Evolutionary conservation across 805 yeast genomes (phyloP).

Genomic region (Schwanniomyces sp.): DNA sequence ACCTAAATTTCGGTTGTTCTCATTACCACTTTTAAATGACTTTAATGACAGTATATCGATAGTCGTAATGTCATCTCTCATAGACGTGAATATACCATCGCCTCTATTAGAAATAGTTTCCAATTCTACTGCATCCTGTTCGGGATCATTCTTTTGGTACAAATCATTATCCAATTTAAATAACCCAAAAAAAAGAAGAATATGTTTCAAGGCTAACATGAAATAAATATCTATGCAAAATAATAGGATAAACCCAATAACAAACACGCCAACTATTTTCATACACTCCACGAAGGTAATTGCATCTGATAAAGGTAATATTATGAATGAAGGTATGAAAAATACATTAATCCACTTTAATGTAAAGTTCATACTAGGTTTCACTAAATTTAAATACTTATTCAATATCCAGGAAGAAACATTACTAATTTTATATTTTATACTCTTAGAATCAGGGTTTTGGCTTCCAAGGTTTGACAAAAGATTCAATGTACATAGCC

Average conservation of each 20-base stretch:
- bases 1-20: neutral
- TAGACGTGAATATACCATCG: conserved; percentile 18
- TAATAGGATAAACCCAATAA: conserved; percentile 56
- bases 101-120: conserved; percentile 7
- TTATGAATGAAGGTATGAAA: conserved; percentile 75
- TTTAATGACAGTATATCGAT: conserved; percentile 26
- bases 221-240: conserved; percentile 46
- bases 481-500: conserved; percentile 39
- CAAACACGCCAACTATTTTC: conserved; percentile 72
- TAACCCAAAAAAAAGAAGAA: conserved; percentile 11
- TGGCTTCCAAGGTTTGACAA: conserved; percentile 9
- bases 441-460: neutral
- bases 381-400: conserved; percentile 38
- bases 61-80: conserved; percentile 39
- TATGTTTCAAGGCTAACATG: conserved; percentile 27
- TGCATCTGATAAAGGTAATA: conserved; percentile 65
- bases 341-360: conserved; percentile 77
- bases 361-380: conserved; percentile 67
- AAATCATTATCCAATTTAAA: conserved; percentile 3
- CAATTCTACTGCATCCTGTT: conserved; percentile 15
- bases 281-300: conserved; percentile 68
- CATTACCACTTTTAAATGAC: conserved; percentile 14
- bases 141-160: conserved; percentile 8
- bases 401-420: conserved; percentile 22
- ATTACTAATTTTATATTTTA: conserved; percentile 8